Conservation (phyloP, 257 asterid species). For the Orobanche coerulescens region DNA sequence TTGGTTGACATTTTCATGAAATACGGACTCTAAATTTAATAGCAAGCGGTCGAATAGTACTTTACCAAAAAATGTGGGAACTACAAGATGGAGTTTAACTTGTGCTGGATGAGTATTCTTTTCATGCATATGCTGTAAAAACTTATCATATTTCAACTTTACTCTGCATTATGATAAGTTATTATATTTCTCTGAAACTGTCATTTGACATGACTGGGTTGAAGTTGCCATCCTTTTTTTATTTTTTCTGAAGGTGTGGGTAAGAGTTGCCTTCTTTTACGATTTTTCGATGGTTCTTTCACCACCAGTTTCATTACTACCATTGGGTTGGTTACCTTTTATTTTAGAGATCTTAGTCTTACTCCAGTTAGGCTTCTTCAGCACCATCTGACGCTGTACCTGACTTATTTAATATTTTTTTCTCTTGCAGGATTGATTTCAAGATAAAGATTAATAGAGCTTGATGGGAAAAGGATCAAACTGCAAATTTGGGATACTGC, state of each 20-base stretch:
- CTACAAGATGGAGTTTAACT: not conserved
- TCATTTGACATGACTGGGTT: slow-evolving; percentile 4
- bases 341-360: no score
- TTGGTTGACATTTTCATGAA: not conserved
- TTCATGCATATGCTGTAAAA: not conserved
- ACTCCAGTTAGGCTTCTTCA: not conserved
- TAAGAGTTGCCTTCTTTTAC: slow-evolving; percentile 94
- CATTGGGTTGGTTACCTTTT: slow-evolving; percentile 41
- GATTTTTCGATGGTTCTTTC: slow-evolving; percentile 96
- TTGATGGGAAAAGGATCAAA: no score
- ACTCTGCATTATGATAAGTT: slow-evolving; percentile 9
- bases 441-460: slow-evolving; percentile 57
- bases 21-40: not conserved
- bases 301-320: slow-evolving; percentile 94
- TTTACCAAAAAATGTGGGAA: not conserved
- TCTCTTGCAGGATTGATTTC: slow-evolving; percentile 44
- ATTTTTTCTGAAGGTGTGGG: slow-evolving; percentile 49
- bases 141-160: not conserved
- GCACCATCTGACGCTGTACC: not conserved
- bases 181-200: slow-evolving; percentile 3
- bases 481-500: slow-evolving; percentile 66
- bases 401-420: slow-evolving; percentile 13
- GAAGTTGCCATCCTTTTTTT: not conserved
- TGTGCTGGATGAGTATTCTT: not conserved
- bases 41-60: not conserved